Evolutionary conservation across 441 rosid species (phyloP), one percentile per base, ranked within the genome.

Genomic region (Hypseocharis bilobata): DNA sequence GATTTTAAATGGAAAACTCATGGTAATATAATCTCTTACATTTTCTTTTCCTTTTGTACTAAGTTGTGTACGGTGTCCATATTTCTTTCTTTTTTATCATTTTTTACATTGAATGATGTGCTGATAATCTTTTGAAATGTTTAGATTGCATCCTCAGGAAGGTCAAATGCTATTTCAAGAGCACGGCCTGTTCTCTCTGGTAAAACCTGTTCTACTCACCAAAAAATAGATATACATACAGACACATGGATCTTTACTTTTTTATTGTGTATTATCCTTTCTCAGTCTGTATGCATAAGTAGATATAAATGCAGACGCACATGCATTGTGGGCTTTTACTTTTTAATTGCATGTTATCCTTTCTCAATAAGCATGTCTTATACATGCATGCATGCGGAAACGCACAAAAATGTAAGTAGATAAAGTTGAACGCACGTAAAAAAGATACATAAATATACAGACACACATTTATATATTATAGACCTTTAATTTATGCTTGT

Each of bases 101-200:
- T 17, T 52, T 61, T 47, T 61, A 62, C 45, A 67, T 63, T 36
- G 62, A 60, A 36, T 78, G 64, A 17, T 45, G 27, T 54, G 58
- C 63, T 79, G 13, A 71, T 72, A 6, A 51, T 51, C 10, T 66
- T 78, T 72, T 63, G 11, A 36, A 68, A 17, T 38, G 62, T 69
- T 67, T 72, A 92, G 98, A 84, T 89, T 59, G 69, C 83, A 57
- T 81, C 92, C 64, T 89, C 96, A n/a, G 98, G 98, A 79, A 80
- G 75, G 65, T 73, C 84, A 54, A 92, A 92, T 74, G 81, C 98
- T 28, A 74, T 84, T 72, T 76, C 83, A 69, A 89, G 80, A 80
- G 96, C 96, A 34, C 84, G 73, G 6, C 96, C 96, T 27, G 74
- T 83, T 80, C 96, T 92, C 60, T 81, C 83, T 29, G 96, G 98